phyloP scores from a whole-genome alignment of 2,329 filamentous ascomycete species.

The Zymoseptoria crescenta region DNA sequence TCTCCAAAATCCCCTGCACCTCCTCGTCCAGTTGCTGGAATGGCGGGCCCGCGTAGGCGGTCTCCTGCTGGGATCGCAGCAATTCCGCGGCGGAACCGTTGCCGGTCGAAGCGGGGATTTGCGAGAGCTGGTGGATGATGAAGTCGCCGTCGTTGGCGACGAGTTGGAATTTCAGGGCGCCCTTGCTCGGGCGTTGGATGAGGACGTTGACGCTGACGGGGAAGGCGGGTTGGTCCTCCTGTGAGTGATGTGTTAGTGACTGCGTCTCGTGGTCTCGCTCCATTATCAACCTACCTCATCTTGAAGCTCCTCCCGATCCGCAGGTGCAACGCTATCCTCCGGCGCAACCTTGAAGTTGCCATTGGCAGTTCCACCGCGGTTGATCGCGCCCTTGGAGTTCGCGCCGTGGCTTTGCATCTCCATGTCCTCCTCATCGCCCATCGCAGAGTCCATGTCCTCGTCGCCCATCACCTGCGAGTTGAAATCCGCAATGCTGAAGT shows the following conservation, averaged over 20 bases:
- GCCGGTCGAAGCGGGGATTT: conserved; percentile 71
- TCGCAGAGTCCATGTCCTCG: conserved; percentile 23
- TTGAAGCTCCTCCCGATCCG: conserved; percentile 49
- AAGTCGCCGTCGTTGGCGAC: conserved; percentile 78
- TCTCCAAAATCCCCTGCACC: conserved; percentile 83
- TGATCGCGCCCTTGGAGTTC: conserved; percentile 49
- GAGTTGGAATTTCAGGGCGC: conserved; percentile 80
- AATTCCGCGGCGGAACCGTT: conserved; percentile 54
- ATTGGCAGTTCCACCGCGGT: conserved; percentile 44
- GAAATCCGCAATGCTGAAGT: conserved; percentile 79
- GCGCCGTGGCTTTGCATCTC: conserved; percentile 47
- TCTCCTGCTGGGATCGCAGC: conserved; percentile 57
- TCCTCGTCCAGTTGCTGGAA: conserved; percentile 95
- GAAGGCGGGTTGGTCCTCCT: conserved; percentile 52
- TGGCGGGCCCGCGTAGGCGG: conserved; percentile 80
- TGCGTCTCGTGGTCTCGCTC: conserved; percentile 32
- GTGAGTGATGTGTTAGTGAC: conserved; percentile 4
- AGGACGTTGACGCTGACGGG: conserved; percentile 79
- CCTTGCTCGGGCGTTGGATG: conserved; percentile 78
- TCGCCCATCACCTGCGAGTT: conserved; percentile 51
- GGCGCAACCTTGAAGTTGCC: conserved; percentile 49
- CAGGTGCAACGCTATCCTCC: conserved; percentile 49
- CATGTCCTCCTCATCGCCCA: conserved; percentile 46
- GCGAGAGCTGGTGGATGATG: conserved; percentile 83
- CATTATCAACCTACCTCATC: conserved; percentile 41